phyloP scores from a whole-genome alignment of 2,329 filamentous ascomycete genomes.

The Aspergillus versicolor region DNA sequence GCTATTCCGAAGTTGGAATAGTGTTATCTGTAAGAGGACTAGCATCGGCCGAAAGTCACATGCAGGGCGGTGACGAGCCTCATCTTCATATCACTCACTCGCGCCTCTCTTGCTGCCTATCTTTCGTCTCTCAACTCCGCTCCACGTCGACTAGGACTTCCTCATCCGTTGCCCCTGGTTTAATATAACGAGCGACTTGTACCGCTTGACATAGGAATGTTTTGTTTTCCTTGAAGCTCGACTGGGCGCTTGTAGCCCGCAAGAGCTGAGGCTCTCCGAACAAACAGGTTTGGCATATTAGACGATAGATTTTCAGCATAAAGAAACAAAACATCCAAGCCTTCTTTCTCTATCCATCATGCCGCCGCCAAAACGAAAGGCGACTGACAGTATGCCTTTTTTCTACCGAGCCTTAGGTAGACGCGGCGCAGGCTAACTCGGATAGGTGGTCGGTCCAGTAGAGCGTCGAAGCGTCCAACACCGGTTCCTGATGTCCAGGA shows the following conservation, averaged over 20 bases:
- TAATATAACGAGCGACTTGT: neutral
- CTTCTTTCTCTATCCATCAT: slow-evolving; percentile 44
- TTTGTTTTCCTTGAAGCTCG: slow-evolving; percentile 9
- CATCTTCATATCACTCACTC: slow-evolving; percentile 9
- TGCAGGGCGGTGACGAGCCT: slow-evolving; percentile 18
- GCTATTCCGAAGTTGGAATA: neutral
- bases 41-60: neutral
- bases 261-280: slow-evolving; percentile 9
- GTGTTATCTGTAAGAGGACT: neutral
- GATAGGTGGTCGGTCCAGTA: slow-evolving; percentile 45
- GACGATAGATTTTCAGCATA: slow-evolving; percentile 16
- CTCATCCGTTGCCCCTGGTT: neutral
- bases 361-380: slow-evolving; percentile 72
- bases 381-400: slow-evolving; percentile 49
- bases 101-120: neutral
- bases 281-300: slow-evolving; percentile 11
- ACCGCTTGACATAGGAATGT: slow-evolving; percentile 3
- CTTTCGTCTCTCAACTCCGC: neutral
- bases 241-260: slow-evolving; percentile 23
- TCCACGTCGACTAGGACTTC: neutral
- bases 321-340: slow-evolving; percentile 5
- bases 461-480: slow-evolving; percentile 50
- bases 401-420: slow-evolving; percentile 20
- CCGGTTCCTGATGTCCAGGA: slow-evolving; percentile 45
- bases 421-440: slow-evolving; percentile 30